These are phyloP conservation scores for Marasmius fiardii DNA, from an alignment of 1,284 basidiomycete genomes.

Conservation along the genomic window DNA sequence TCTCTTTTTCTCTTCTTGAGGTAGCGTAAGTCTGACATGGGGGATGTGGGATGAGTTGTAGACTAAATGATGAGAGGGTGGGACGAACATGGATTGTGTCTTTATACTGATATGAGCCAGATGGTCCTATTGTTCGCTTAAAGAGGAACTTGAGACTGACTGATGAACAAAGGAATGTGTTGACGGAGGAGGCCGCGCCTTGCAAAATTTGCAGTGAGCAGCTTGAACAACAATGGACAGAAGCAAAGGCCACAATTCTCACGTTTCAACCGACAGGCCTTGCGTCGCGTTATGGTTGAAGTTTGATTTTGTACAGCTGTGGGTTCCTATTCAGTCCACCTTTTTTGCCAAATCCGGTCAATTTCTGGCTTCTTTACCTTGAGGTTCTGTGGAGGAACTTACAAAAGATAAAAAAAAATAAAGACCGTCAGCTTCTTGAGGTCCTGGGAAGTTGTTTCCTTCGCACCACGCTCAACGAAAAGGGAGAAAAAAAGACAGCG, in stretches of 20 bases:
- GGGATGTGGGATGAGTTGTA: slow-evolving; percentile 7
- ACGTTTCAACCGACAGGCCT: slow-evolving; percentile 5
- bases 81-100: slow-evolving; percentile 16
- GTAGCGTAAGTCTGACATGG: slow-evolving; percentile 27
- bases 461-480: slow-evolving; percentile 22
- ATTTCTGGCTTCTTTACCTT: slow-evolving; percentile 12
- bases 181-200: slow-evolving; percentile 72
- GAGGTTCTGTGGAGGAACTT: slow-evolving; percentile 10
- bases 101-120: slow-evolving; percentile 14
- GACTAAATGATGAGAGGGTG: background rate
- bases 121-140: slow-evolving; percentile 4
- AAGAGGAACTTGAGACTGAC: slow-evolving; percentile 29
- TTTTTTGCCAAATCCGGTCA: slow-evolving; percentile 31
- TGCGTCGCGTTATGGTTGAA: too few species aligned
- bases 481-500: slow-evolving; percentile 19
- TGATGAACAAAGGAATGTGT: slow-evolving; percentile 54
- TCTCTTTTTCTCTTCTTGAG: slow-evolving; percentile 46
- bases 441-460: background rate
- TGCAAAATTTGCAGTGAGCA: slow-evolving; percentile 13
- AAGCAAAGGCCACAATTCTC: slow-evolving; percentile 7
- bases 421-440: slow-evolving; percentile 23
- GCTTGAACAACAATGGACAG: slow-evolving; percentile 10
- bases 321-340: slow-evolving; percentile 36
- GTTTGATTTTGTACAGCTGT: slow-evolving; percentile 27
- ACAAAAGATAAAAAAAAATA: slow-evolving; percentile 39